Base-by-base conservation (phyloP, 257 asterid species). In the Scutellaria baicalensis region DNA sequence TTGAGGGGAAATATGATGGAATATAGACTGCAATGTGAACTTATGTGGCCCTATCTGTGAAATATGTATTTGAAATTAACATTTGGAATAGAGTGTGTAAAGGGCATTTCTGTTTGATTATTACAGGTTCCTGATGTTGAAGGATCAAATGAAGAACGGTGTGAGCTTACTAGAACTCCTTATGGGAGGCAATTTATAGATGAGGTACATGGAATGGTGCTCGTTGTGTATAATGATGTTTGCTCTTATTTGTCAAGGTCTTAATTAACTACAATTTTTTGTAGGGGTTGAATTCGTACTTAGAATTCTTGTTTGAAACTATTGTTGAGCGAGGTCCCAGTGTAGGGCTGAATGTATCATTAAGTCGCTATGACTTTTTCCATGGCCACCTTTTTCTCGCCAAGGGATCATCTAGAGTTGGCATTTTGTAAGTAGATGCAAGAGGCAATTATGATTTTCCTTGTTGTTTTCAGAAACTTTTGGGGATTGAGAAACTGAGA, bases 51-150 rank as follows among this genome's bases (percentile, higher is more conserved):
- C 27, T 47, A n/a, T 6, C n/a, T 38, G 65, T 62, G n/a, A 55
- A 45, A 63, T 68, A 44, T 23, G 21, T n/a, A 1, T 77, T 16
- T 10, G 64, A 14, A 27, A 35, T 21, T 45, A 33, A 35, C 13
- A n/a, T 5, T 66, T 57, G 42, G 33, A 49, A 9, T 40, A 39
- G 63, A 61, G 75, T 11, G 16, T 3, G 40, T 62, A 36, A 55
- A 21, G 11, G 61, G 9, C 54, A 68, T 11, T 44, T 9, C 48
- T 56, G 40, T 72, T 60, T 55, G 73, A 27, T 66, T 58, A 61
- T 6, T 74, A n/a, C 82, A 93, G 98, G 96, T 93, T 55, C 98
- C 98, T 61, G 97, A 90, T 68, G 83, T 84, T 64, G 97, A 93
- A 87, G 93, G 92, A 57, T 85, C 87, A 1, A 83, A 81, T 45